phyloP scores from a whole-genome alignment of 805 yeast genomes.

The Saccharomycopsis fibuligera region DNA sequence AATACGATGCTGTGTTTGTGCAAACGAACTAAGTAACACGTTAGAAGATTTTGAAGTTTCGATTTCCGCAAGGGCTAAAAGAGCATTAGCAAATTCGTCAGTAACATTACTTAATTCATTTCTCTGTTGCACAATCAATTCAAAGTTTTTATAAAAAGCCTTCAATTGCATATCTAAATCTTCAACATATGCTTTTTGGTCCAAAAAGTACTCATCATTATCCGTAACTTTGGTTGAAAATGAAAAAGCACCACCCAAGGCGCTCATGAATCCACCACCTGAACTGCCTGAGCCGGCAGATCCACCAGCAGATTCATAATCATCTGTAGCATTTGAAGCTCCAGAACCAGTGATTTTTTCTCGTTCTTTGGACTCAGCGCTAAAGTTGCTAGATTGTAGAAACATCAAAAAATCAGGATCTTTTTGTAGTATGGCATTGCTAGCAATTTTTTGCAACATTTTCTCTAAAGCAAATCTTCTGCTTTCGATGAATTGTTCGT shows the following conservation, averaged over 20 bases:
- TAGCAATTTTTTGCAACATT: constrained; percentile 73
- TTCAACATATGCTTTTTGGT: constrained; percentile 63
- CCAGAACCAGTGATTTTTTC: constrained; percentile 53
- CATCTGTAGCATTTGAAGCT: constrained; percentile 37
- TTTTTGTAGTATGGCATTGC: constrained; percentile 46
- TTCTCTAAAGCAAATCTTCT: constrained; percentile 78
- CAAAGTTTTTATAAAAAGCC: constrained; percentile 64
- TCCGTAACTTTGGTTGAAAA: constrained; percentile 65
- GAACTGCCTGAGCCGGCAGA: constrained; percentile 27
- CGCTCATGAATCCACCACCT: constrained; percentile 57
- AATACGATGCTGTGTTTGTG: constrained; percentile 63
- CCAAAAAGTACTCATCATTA: constrained; percentile 70
- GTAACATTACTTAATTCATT: constrained; percentile 63
- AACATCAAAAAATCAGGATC: constrained; percentile 79
- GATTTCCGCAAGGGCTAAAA: constrained; percentile 59
- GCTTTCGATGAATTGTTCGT: constrained; percentile 81
- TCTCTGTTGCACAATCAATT: constrained; percentile 66
- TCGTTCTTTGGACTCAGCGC: constrained; percentile 60
- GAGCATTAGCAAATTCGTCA: constrained; percentile 54
- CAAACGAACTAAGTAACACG: constrained; percentile 61
- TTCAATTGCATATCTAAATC: constrained; percentile 67
- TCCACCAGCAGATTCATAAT: constrained; percentile 30
- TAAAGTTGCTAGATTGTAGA: constrained; percentile 65
- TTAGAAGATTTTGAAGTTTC: constrained; percentile 67
- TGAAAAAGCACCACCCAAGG: constrained; percentile 55